phyloP scores from a whole-genome alignment of 129 eudicot genomes.

The Flaveria robusta region DNA sequence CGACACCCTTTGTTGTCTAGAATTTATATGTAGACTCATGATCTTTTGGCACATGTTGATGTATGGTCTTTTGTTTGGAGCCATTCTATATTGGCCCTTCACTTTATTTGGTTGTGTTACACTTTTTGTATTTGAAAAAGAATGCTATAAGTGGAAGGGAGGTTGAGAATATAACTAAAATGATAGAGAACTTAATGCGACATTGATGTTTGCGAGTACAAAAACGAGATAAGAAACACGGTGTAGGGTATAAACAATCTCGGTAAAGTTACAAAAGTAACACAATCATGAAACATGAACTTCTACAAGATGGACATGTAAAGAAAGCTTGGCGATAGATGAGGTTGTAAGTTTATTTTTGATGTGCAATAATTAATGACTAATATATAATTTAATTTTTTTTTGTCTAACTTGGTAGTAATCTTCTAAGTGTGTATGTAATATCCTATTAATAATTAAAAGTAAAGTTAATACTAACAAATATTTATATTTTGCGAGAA shows the following conservation, averaged over 20 bases:
- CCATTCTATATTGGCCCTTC: conserved; percentile 15
- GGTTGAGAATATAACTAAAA: background rate
- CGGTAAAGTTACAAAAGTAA: background rate
- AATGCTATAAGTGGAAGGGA: background rate
- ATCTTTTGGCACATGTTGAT: too few relatives aligned
- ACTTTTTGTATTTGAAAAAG: background rate
- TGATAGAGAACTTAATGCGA: background rate
- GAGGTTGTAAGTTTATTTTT: background rate
- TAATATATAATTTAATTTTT: too few relatives aligned
- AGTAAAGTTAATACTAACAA: background rate
- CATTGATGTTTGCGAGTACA: background rate
- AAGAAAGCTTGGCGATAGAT: background rate
- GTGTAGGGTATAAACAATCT: background rate
- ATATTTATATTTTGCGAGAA: background rate
- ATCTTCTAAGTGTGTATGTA: too few relatives aligned
- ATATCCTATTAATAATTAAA: too few relatives aligned
- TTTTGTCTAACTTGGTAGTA: too few relatives aligned
- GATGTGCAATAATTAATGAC: too few relatives aligned
- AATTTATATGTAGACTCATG: too few relatives aligned
- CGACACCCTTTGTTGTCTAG: too few relatives aligned
- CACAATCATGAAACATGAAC: background rate
- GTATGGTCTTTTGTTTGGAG: too few relatives aligned
- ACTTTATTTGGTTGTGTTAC: background rate
- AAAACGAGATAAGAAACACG: background rate
- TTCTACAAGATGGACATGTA: background rate